Conservation (phyloP, 1,139 yeast species). For the Yamadazyma atlantica region DNA sequence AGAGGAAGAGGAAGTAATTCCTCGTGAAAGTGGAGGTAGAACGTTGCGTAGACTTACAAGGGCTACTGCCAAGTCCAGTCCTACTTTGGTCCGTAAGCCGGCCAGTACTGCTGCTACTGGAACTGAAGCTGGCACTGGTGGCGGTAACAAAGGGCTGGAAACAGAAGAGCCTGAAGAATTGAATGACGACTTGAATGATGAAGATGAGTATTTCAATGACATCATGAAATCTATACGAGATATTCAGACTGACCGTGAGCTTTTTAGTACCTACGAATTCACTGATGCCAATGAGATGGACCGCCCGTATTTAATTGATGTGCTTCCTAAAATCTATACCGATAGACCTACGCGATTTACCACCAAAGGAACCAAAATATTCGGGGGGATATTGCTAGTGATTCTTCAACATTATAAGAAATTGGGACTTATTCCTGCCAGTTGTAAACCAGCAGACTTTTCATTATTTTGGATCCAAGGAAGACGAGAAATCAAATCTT, state of each 20-base stretch:
- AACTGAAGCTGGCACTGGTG: too few relatives aligned
- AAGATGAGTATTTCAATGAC: constrained; percentile 1
- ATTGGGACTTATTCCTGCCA: constrained; percentile 7
- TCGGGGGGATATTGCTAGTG: constrained; percentile 17
- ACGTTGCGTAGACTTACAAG: not conserved
- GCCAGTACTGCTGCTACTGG: too few relatives aligned
- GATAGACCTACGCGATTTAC: constrained; percentile 25
- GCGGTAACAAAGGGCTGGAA: too few relatives aligned
- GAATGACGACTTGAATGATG: not conserved
- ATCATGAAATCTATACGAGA: constrained; percentile 2
- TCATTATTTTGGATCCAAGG: constrained; percentile 45
- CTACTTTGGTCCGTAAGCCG: too few relatives aligned
- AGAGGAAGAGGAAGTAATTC: not conserved
- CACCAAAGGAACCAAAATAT: constrained; percentile 31
- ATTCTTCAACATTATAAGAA: constrained; percentile 19
- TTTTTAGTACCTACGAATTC: constrained; percentile 18
- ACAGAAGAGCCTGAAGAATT: not conserved
- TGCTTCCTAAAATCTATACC: constrained; percentile 27
- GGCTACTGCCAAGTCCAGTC: not conserved
- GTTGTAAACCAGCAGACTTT: constrained; percentile 14
- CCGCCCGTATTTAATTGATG: constrained; percentile 31
- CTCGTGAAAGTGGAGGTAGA: not conserved
- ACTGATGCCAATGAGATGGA: constrained; percentile 27
- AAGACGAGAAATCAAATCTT: constrained; percentile 36
- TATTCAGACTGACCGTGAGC: constrained; percentile 1